phyloP scores from a whole-genome alignment of 2,329 filamentous ascomycete genomes.

The Colletotrichum australisinense region DNA sequence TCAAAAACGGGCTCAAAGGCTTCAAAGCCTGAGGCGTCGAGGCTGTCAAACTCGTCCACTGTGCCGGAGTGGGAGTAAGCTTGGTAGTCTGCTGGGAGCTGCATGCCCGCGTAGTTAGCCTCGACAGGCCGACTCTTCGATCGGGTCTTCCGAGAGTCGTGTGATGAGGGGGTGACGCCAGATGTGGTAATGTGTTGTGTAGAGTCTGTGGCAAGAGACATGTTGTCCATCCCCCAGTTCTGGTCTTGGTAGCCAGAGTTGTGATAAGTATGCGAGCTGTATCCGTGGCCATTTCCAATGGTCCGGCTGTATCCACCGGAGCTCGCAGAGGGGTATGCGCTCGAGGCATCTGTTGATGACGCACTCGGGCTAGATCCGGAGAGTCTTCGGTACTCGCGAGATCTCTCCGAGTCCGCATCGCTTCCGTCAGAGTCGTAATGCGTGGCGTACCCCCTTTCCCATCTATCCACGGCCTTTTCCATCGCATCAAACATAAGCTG shows the following conservation, averaged over 20 bases:
- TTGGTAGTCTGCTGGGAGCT: conserved; percentile 20
- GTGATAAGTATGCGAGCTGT: conserved; percentile 18
- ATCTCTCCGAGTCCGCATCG: conserved; percentile 29
- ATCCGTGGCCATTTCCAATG: conserved; percentile 12
- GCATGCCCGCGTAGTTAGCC: conserved; percentile 13
- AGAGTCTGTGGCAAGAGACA: conserved; percentile 13
- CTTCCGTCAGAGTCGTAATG: conserved; percentile 33
- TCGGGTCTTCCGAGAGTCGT: background rate
- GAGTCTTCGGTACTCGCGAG: conserved; percentile 24
- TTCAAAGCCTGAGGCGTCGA: conserved; percentile 21
- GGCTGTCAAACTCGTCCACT: conserved; percentile 27
- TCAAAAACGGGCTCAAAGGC: conserved; percentile 31
- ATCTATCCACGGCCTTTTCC: conserved; percentile 30
- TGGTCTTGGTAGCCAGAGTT: conserved; percentile 25
- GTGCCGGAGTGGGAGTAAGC: conserved; percentile 16
- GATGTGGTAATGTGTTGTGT: background rate
- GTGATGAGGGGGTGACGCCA: background rate
- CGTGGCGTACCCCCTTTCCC: conserved; percentile 26
- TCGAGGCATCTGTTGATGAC: conserved; percentile 29
- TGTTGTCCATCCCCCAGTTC: conserved; percentile 24
- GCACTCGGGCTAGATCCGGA: conserved; percentile 27
- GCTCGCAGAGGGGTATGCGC: conserved; percentile 17
- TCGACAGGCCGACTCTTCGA: conserved; percentile 6
- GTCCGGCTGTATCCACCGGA: conserved; percentile 26
- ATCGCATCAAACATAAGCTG: conserved; percentile 34